phyloP scores from a whole-genome alignment of 345 rosid species.

The Rhizophora apiculata region DNA sequence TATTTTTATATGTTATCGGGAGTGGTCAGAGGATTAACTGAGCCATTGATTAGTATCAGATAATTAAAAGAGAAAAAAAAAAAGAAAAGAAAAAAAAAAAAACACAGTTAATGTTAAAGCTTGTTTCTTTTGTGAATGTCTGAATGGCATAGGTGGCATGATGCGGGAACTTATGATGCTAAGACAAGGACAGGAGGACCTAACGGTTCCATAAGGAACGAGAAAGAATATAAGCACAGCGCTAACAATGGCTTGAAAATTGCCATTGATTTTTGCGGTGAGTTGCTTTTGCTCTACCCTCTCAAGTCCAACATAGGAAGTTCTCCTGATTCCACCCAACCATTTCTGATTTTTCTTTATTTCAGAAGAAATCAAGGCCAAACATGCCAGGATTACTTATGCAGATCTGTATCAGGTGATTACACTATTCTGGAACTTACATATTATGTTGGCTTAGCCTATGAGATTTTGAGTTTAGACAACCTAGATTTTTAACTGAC shows the following conservation, averaged over 20 bases:
- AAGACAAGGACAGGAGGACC: constrained; percentile 83
- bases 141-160: constrained; percentile 59
- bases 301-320: too few relatives aligned
- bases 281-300: constrained; percentile 16
- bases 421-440: background rate
- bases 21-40: too few relatives aligned
- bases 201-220: constrained; percentile 67
- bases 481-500: too few relatives aligned
- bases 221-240: constrained; percentile 43
- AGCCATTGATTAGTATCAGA: too few relatives aligned
- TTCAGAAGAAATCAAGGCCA: constrained; percentile 61
- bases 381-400: constrained; percentile 59
- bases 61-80: too few relatives aligned
- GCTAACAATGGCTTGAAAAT: constrained; percentile 60
- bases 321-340: background rate
- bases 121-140: background rate
- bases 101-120: too few relatives aligned
- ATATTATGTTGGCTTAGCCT: too few relatives aligned
- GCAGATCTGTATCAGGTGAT: constrained; percentile 84
- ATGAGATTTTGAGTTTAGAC: too few relatives aligned
- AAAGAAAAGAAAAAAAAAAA: too few relatives aligned
- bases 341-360: background rate
- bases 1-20: too few relatives aligned
- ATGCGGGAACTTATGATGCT: constrained; percentile 89
- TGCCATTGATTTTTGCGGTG: constrained; percentile 73